Evolutionary conservation across 139 green algal genomes (phyloP).

Genomic region (Raphidocelis subcapitata): DNA sequence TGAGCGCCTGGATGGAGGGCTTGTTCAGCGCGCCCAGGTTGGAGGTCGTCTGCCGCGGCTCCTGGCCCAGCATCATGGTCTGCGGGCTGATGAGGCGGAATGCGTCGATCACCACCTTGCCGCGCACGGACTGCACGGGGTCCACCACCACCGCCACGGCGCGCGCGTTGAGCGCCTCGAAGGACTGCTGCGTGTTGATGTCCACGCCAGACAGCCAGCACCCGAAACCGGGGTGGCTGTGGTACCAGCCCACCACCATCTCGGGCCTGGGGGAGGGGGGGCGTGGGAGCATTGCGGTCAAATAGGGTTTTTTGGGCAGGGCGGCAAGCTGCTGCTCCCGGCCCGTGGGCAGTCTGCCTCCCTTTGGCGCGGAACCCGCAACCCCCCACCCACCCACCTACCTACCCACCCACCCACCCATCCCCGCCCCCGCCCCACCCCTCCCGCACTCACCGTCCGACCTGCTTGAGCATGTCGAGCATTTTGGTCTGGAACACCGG

Average conservation of each 20-base stretch:
- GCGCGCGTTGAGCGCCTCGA: constrained; percentile 95
- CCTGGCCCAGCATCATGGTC: constrained; percentile 99
- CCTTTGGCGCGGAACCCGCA: no score
- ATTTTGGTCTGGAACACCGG: constrained; percentile 99
- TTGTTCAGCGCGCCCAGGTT: constrained; percentile 99
- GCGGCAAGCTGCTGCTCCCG: no score
- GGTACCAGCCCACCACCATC: constrained; percentile 99
- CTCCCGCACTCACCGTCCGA: constrained; percentile 64
- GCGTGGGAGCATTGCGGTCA: no score
- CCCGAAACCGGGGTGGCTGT: constrained; percentile 97
- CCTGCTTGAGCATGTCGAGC: constrained; percentile 99
- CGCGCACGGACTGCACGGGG: constrained; percentile 92
- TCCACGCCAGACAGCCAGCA: constrained; percentile 99
- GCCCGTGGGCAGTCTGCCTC: no score
- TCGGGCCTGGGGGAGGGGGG: constrained; percentile 71
- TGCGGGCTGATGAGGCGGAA: constrained; percentile 96
- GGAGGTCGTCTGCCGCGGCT: constrained; percentile 96
- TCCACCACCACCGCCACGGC: constrained; percentile 98
- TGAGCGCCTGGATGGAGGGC: constrained; percentile 96
- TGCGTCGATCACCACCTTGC: constrained; percentile 95
- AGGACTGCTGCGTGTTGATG: constrained; percentile 99
- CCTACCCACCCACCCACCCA: no score
- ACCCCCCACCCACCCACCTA: no score
- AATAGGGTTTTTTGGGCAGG: no score
- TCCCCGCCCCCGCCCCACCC: background rate